Percentiles rank a stretch among this genome's conserved stretches.
These are phyloP conservation scores for Epichloe gansuensis DNA, from an alignment of 2,329 filamentous ascomycete species.

Conservation along the genomic window DNA sequence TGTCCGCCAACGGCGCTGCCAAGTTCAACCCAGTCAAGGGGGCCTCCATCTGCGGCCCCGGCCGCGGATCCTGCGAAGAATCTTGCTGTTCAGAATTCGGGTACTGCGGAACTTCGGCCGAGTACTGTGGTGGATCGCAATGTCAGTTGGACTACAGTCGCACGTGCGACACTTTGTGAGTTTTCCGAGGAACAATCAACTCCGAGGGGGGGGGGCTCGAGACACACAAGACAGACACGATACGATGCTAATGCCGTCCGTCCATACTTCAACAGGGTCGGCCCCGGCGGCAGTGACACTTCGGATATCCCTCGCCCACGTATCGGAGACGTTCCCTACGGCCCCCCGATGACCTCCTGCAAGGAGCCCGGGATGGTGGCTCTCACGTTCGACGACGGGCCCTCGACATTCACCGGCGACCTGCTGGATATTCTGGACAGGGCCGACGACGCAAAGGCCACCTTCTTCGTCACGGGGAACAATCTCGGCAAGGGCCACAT, in stretches of 20 bases:
- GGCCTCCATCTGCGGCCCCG: conserved; percentile 18
- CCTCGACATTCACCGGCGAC: conserved; percentile 26
- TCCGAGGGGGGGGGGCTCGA: no score
- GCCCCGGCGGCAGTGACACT: conserved; percentile 19
- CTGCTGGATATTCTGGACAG: conserved; percentile 26
- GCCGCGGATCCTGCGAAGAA: conserved; percentile 22
- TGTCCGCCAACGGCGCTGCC: background rate
- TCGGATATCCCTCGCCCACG: conserved; percentile 18
- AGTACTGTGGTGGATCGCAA: conserved; percentile 24
- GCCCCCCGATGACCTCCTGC: conserved; percentile 21
- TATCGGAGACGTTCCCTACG: conserved; percentile 25
- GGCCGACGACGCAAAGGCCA: conserved; percentile 21
- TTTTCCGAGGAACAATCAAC: background rate
- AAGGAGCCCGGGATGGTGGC: conserved; percentile 24
- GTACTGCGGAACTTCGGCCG: conserved; percentile 22
- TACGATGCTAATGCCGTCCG: no score
- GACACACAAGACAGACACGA: no score
- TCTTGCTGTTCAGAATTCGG: conserved; percentile 25
- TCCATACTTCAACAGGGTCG: no score
- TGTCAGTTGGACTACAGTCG: conserved; percentile 28
- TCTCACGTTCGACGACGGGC: conserved; percentile 36
- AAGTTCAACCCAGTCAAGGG: background rate
- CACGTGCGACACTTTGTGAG: conserved; percentile 29
- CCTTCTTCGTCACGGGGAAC: conserved; percentile 31
- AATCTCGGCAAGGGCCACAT: conserved; percentile 28